Conservation (phyloP, 176 grass and related monocot species). For the Tillandsia fasciculata region DNA sequence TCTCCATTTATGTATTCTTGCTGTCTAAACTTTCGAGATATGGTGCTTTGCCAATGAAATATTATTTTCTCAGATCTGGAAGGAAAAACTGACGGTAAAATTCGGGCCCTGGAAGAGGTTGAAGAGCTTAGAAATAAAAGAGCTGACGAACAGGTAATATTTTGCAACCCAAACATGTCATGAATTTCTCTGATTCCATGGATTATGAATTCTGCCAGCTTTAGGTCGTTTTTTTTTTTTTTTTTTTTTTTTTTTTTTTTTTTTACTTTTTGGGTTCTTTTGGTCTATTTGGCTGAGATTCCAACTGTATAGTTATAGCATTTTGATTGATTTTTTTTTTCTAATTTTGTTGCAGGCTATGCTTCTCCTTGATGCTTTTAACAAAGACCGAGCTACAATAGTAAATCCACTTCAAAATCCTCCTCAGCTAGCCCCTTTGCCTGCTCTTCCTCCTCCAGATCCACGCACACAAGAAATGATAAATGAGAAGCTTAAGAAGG, state of each 20-base stretch:
- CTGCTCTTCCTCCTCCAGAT: constrained; percentile 52
- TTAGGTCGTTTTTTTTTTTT: not conserved
- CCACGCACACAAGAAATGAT: constrained; percentile 82
- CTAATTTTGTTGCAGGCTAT: constrained; percentile 41
- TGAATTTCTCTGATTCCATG: not conserved
- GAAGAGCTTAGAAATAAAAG: constrained; percentile 78
- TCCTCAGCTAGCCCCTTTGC: constrained; percentile 27
- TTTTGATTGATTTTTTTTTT: not conserved
- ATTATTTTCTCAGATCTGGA: constrained; percentile 53
- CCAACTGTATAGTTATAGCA: constrained; percentile 5
- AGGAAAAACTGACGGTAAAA: constrained; percentile 75
- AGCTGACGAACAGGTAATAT: constrained; percentile 78
- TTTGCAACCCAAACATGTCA: not conserved
- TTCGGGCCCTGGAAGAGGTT: constrained; percentile 57
- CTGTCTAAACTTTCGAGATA: not conserved
- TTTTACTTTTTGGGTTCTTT: constrained; percentile 1
- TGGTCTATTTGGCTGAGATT: not conserved
- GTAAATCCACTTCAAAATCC: constrained; percentile 45
- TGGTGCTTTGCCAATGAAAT: not conserved
- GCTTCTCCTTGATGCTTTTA: constrained; percentile 75
- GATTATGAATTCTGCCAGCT: not conserved
- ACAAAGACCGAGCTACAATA: constrained; percentile 74
- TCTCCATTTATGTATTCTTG: not conserved
- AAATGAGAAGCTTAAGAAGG: constrained; percentile 88
- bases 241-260: constrained; percentile 12